Evolutionary conservation across 2,329 filamentous ascomycete genomes (phyloP).

Genomic region (Cordyceps farinosa): DNA sequence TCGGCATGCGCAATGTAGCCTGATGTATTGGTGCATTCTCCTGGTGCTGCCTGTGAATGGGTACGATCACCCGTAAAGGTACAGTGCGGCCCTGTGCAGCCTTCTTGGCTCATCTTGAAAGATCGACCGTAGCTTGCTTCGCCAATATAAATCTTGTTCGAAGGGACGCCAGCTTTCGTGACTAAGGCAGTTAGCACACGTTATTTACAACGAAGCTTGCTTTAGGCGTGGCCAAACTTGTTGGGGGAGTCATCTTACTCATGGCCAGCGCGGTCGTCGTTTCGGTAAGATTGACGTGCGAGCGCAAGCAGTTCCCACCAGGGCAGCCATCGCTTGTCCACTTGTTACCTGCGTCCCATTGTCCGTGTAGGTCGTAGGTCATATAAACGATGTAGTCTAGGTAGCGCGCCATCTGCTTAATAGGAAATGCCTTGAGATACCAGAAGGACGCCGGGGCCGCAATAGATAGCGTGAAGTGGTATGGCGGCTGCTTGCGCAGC

Average conservation of each 20-base stretch:
- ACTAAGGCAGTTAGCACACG: neutral
- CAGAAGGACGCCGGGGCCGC: constrained; percentile 45
- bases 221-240: no score
- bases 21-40: constrained; percentile 27
- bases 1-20: constrained; percentile 32
- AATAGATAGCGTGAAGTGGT: constrained; percentile 46
- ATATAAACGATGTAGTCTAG: constrained; percentile 61
- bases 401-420: constrained; percentile 42
- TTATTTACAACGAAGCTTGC: no score
- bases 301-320: constrained; percentile 65
- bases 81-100: constrained; percentile 24
- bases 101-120: constrained; percentile 27
- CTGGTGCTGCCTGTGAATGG: constrained; percentile 23
- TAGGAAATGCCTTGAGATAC: constrained; percentile 46
- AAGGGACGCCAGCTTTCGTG: constrained; percentile 5
- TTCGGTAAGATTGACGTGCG: constrained; percentile 48
- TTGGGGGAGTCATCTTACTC: no score
- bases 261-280: constrained; percentile 51
- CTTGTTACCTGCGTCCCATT: constrained; percentile 59
- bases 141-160: constrained; percentile 30
- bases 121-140: constrained; percentile 31
- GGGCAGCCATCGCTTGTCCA: constrained; percentile 38
- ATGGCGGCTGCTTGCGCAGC: no score
- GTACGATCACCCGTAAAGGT: constrained; percentile 21
- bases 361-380: constrained; percentile 71